Base-by-base conservation (phyloP, 2,329 filamentous ascomycete species). In the Trichoderma polysporum region DNA sequence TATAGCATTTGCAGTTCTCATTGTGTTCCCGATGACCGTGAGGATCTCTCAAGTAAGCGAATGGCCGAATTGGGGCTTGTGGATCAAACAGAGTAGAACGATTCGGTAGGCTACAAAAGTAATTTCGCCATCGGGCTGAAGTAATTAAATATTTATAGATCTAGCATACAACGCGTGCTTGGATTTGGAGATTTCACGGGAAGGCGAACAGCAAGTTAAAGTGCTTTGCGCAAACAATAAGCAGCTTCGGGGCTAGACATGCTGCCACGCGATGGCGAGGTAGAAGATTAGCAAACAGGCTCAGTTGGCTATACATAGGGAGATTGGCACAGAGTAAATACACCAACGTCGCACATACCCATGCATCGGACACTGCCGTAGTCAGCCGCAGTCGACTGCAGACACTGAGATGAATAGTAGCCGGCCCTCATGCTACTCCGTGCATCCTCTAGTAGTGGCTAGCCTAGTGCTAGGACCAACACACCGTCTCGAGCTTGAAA, bases 1-100 rank as follows among this genome's bases (percentile, higher is more conserved):
- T 60, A 66, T 35, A 47, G 52, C 49, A 39, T 67, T 50, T 19
- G 49, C 53, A 45, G 68, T 19, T 65, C 68, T 73, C 73, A 74
- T 73, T 15, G 49, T 69, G 22, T 8, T 25, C 10, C 37, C 37
- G n/a, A 25, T 33, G 35, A 27, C 19, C 3, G 10, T 12, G 8
- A 10, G n/a, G 47, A 33, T 22, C 19, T 6, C 29, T 54, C 49
- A 45, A n/a, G 37, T 25, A n/a, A 31, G 15, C 3, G 19, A 17
- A 15, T 41, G 37, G 13, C 19, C 47, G 9, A 8, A 27, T 13
- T 33, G n/a, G 4, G 6, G n/a, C 60, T n/a, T 22, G 41, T 27
- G 4, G n/a, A 35, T 22, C n/a, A n/a, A n/a, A 15, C 4, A n/a
- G 19, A 39, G 27, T 7, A n/a, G 2, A 2, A 64, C 25, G 27